Percentiles rank a stretch among this genome's conserved stretches.
phyloP scores from a whole-genome alignment of 2,329 filamentous ascomycete genomes.

The Fusarium oxysporum region DNA sequence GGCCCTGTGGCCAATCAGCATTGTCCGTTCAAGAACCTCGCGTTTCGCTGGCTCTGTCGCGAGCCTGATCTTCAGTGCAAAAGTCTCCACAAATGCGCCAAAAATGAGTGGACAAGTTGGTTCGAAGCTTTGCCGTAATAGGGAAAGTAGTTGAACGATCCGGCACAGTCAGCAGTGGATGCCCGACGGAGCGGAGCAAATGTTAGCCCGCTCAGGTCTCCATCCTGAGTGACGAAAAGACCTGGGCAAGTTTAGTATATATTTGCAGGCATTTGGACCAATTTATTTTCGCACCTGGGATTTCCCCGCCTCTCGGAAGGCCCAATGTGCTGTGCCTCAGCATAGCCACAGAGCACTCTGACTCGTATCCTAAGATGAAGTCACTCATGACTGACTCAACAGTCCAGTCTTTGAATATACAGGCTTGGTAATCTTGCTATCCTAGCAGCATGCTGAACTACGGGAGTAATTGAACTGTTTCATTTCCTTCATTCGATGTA shows the following conservation, averaged over 20 bases:
- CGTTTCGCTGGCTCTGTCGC: slow-evolving; percentile 15
- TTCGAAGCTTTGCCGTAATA: neutral
- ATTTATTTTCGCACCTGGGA: neutral
- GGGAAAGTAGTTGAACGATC: neutral
- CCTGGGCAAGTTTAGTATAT: neutral
- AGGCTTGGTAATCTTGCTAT: neutral
- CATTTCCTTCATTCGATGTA: neutral
- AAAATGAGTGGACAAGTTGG: slow-evolving; percentile 13
- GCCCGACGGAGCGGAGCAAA: neutral
- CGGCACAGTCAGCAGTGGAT: neutral
- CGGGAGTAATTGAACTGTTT: neutral
- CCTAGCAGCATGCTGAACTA: accelerated
- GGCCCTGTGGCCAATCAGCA: neutral
- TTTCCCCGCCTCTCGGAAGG: neutral
- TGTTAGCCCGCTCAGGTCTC: neutral
- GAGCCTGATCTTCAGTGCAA: neutral
- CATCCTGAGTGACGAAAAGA: neutral
- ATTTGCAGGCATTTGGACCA: accelerated
- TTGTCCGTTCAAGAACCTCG: neutral
- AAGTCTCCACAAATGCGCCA: neutral
- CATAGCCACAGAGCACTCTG: neutral
- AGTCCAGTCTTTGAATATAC: neutral
- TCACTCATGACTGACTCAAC: neutral
- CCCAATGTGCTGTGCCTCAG: neutral
- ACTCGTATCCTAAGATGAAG: neutral